Conservation (phyloP, 441 rosid species). For the Macaranga tanarius region DNA sequence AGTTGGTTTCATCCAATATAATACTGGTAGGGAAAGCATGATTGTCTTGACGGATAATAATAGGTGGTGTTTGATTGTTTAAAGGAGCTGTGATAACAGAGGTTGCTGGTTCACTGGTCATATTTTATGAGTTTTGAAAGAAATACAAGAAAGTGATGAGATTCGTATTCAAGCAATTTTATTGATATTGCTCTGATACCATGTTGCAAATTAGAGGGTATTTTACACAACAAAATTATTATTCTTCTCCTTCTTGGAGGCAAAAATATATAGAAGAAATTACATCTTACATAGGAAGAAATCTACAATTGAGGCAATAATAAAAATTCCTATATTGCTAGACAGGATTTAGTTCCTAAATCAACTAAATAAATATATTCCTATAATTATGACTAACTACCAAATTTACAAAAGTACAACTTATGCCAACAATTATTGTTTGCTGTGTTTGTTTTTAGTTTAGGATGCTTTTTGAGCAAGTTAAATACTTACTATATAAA, state of each 20-base stretch:
- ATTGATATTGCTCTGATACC: background rate
- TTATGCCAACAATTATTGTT: too few relatives aligned
- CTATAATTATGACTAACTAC: background rate
- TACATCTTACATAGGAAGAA: background rate
- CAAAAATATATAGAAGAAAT: background rate
- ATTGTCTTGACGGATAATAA: background rate
- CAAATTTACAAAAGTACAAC: background rate
- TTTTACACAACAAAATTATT: too few relatives aligned
- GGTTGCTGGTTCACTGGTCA: background rate
- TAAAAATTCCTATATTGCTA: too few relatives aligned
- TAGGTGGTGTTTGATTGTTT: background rate
- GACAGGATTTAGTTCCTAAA: background rate
- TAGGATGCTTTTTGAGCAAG: too few relatives aligned
- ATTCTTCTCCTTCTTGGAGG: background rate
- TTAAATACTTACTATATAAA: too few relatives aligned
- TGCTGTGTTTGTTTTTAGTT: too few relatives aligned
- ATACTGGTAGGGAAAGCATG: background rate
- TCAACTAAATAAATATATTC: background rate
- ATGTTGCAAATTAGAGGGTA: background rate
- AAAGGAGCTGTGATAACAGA: background rate
- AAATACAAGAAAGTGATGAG: background rate
- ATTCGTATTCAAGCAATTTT: background rate
- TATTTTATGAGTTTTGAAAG: background rate
- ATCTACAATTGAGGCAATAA: background rate
- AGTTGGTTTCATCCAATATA: slow-evolving; percentile 1